A percentile compares a stretch with the other conserved stretches of the same genome.
Evolutionary conservation across 2,329 filamentous ascomycete genomes (phyloP).

Genomic region (Fusarium sp.): DNA sequence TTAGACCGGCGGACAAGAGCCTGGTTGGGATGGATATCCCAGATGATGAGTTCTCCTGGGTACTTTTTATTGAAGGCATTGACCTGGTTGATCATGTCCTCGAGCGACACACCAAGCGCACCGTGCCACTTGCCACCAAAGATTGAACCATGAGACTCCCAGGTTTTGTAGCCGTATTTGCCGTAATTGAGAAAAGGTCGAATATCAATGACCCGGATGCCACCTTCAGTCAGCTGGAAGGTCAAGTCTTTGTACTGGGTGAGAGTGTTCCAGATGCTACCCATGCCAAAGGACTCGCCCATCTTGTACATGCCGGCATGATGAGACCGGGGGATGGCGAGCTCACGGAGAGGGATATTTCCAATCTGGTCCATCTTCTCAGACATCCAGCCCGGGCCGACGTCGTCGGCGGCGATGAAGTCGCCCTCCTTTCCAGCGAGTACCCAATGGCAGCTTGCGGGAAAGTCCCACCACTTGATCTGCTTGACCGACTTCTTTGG

Average conservation of each 20-base stretch:
- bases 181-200: constrained; percentile 27
- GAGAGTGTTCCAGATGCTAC: constrained; percentile 32
- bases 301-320: constrained; percentile 45
- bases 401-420: constrained; percentile 44
- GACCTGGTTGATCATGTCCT: constrained; percentile 45
- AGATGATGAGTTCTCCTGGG: constrained; percentile 51
- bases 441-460: constrained; percentile 44
- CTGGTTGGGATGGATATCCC: constrained; percentile 42
- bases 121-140: constrained; percentile 38
- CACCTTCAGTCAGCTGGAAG: constrained; percentile 44
- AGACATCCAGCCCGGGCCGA: constrained; percentile 48
- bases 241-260: constrained; percentile 37
- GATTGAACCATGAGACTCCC: constrained; percentile 36
- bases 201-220: constrained; percentile 48
- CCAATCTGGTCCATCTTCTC: constrained; percentile 41
- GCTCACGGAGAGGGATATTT: constrained; percentile 44
- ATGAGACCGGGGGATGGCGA: constrained; percentile 49
- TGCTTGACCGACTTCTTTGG: constrained; percentile 7
- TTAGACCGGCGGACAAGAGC: background rate
- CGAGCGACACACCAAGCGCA: constrained; percentile 38
- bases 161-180: constrained; percentile 4
- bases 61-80: constrained; percentile 45
- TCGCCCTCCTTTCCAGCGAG: constrained; percentile 47
- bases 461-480: constrained; percentile 25
- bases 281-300: background rate